Evolutionary conservation across 306 rosid genomes (phyloP).

Genomic region (Fagus sylvatica): DNA sequence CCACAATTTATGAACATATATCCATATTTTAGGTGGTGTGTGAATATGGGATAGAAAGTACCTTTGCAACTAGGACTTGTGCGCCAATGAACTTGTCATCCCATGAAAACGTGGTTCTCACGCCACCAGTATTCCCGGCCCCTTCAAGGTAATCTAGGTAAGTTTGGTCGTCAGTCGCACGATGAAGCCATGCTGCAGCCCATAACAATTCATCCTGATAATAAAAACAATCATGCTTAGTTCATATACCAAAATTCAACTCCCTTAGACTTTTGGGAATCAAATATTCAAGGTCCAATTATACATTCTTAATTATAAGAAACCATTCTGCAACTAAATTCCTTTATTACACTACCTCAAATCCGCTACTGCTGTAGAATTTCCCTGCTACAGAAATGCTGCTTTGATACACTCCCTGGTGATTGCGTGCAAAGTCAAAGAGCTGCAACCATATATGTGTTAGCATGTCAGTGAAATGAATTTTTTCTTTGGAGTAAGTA

Average conservation of each 20-base stretch:
- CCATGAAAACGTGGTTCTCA: conserved; percentile 54
- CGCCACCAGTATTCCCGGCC: conserved; percentile 35
- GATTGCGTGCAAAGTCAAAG: conserved; percentile 44
- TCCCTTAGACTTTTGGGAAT: too few relatives aligned
- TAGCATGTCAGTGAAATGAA: too few relatives aligned
- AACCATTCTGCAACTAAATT: too few relatives aligned
- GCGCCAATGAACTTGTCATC: conserved; percentile 59
- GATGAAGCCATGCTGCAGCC: conserved; percentile 74
- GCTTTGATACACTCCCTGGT: conserved; percentile 38
- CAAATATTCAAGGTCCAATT: too few relatives aligned
- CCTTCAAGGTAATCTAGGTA: conserved; percentile 39
- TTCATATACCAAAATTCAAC: background rate
- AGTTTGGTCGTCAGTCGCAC: conserved; percentile 29
- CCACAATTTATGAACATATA: too few relatives aligned
- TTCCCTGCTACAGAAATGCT: conserved; percentile 34
- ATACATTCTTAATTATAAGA: too few relatives aligned
- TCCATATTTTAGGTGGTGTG: too few relatives aligned
- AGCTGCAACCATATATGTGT: conserved; percentile 27
- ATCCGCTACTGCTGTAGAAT: conserved; percentile 60
- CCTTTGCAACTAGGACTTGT: conserved; percentile 55
- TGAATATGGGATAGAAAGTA: background rate
- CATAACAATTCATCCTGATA: conserved; percentile 59
- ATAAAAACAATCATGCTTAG: background rate
- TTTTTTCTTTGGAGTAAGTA: too few relatives aligned
- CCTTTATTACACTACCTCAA: conserved; percentile 34